Base-by-base conservation (phyloP, 257 asterid species). In the Capsicum chinense region DNA sequence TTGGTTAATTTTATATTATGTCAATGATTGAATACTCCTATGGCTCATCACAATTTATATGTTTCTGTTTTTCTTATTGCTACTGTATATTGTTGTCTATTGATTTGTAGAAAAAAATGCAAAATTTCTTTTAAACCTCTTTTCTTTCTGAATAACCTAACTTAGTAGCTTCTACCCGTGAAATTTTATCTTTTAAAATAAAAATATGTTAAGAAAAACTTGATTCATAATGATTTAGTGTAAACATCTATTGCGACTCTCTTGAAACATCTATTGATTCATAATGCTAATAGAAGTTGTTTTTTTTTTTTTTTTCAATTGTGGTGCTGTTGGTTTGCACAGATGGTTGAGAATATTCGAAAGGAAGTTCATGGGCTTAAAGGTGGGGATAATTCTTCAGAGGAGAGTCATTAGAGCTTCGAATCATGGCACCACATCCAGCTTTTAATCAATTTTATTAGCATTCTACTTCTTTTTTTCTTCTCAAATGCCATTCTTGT, bases 261-360 rank as follows among this genome's bases (percentile, higher is more conserved):
- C 42, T 39, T 39, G 42, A 39, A 39, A 39, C 42, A 26, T 26
- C 26, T 26, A 26, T 7, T 48, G 44, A 39, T 39, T 39, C 5
- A 26, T 26, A 26, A 26, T 26, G 33, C 33, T 26, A 26, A 17
- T 17, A 59, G 33, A 17, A 16, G 17, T 68, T 35, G 11, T 67
- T 67, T 15, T 37, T 70, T 42, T 15, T 37, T 70, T 42, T 73
- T 9, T 39, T 44, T 39, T 26, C 33, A 73, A 73, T 73, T 71
- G 58, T 66, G 73, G 12, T 17, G 48, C 52, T n/a, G 39, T 78
- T 37, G 39, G 3, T 47, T 70, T 10, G 69, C 35, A 37, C 71
- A 85, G 83, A 71, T 73, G 81, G 68, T 26, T 59, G 79, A 13
- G 60, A 50, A 60, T 62, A 62, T 71, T 52, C 80, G 21, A 16